Evolutionary conservation across 164 flowering plant genomes (phyloP).

Genomic region (Umbellularia californica): DNA sequence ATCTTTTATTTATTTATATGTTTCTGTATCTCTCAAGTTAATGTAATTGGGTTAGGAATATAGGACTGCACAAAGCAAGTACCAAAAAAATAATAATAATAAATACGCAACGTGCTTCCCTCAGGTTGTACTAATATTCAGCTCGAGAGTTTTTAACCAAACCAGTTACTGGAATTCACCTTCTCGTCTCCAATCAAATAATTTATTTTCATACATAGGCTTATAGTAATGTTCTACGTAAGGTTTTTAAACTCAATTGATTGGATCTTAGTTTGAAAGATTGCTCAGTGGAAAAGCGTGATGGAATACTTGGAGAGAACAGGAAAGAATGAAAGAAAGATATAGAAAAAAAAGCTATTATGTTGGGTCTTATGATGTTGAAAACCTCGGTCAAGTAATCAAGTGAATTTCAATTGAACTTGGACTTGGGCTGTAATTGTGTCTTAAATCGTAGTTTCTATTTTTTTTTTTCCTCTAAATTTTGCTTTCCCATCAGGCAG

Average conservation of each 20-base stretch:
- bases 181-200: too few species aligned
- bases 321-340: too few species aligned
- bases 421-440: neutral
- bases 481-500: too few species aligned
- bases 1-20: too few species aligned
- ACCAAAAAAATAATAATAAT: too few species aligned
- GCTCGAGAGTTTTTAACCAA: neutral
- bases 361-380: neutral
- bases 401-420: neutral
- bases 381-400: neutral
- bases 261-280: neutral
- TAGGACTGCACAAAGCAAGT: neutral
- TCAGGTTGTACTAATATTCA: neutral
- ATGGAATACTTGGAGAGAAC: too few species aligned
- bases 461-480: too few species aligned
- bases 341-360: neutral
- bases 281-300: too few species aligned
- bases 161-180: too few species aligned
- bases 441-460: neutral
- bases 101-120: neutral
- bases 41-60: too few species aligned
- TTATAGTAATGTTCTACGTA: neutral
- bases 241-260: neutral
- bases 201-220: neutral
- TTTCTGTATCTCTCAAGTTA: neutral